Conservation (phyloP, 1,139 yeast species). For the Hemisphaericaspora subhashii region DNA sequence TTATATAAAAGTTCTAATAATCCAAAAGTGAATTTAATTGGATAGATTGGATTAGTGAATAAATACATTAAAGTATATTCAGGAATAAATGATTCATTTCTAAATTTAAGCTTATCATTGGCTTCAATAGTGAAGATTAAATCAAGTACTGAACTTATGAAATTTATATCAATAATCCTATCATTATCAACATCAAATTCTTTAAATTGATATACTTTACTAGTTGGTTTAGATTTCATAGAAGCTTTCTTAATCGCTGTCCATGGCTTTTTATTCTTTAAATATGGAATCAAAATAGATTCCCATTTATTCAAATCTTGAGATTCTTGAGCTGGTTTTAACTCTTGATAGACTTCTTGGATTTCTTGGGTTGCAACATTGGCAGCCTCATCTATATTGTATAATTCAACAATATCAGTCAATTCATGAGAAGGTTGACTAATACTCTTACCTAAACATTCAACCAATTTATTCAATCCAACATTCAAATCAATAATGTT, state of each 20-base stretch:
- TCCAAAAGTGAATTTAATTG: slow-evolving; percentile 55
- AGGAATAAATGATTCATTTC: slow-evolving; percentile 40
- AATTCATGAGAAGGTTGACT: slow-evolving; percentile 14
- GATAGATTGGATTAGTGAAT: slow-evolving; percentile 85
- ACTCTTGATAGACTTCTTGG: slow-evolving; percentile 22
- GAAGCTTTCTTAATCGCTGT: slow-evolving; percentile 19
- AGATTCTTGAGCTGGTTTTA: slow-evolving; percentile 19
- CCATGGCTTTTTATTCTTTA: slow-evolving; percentile 31
- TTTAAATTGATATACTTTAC: slow-evolving; percentile 24
- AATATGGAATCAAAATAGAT: slow-evolving; percentile 31
- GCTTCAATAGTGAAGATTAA: slow-evolving; percentile 34
- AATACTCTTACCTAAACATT: slow-evolving; percentile 70
- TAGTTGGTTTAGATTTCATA: slow-evolving; percentile 6
- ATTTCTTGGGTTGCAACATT: slow-evolving; percentile 22
- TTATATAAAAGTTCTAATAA: slow-evolving; percentile 48
- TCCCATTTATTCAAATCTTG: slow-evolving; percentile 31
- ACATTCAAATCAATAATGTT: slow-evolving; percentile 56
- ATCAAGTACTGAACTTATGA: slow-evolving; percentile 50
- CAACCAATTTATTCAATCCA: slow-evolving; percentile 70
- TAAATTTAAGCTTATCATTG: slow-evolving; percentile 21
- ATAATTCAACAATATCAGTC: slow-evolving; percentile 30
- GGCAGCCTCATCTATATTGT: slow-evolving; percentile 26
- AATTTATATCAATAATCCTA: slow-evolving; percentile 61
- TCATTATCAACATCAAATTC: slow-evolving; percentile 67
- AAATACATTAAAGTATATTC: slow-evolving; percentile 68